These are phyloP conservation scores for Phytophthora syringae DNA, from an alignment of 352 stramenopile species.

Conservation along the genomic window DNA sequence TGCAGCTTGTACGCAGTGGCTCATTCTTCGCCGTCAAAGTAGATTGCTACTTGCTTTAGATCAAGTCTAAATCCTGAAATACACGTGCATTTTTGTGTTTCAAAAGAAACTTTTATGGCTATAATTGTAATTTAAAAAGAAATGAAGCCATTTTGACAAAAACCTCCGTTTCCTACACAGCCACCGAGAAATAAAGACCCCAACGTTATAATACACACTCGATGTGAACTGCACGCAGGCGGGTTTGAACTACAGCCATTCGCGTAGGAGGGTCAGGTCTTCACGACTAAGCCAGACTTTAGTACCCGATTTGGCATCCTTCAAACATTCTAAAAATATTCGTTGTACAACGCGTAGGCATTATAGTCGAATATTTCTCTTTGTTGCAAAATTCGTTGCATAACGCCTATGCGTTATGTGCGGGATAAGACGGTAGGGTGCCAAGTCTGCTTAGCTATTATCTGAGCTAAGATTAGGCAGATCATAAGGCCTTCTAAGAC, in stretches of 20 bases:
- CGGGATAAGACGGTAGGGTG: too few species aligned
- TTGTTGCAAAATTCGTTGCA: neutral
- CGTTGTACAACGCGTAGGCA: constrained; percentile 1
- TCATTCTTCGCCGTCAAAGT: too few species aligned
- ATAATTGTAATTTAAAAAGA: too few species aligned
- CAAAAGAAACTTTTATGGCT: too few species aligned
- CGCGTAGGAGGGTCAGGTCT: constrained; percentile 9
- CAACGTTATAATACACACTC: neutral
- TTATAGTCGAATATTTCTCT: constrained; percentile 5
- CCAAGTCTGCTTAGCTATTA: too few species aligned
- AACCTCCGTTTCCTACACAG: neutral
- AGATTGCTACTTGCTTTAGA: too few species aligned
- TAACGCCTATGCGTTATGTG: neutral
- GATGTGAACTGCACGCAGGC: constrained; percentile 6
- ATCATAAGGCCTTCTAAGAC: too few species aligned
- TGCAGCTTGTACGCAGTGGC: too few species aligned
- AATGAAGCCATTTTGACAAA: neutral
- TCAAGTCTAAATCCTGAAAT: too few species aligned
- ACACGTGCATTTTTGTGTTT: too few species aligned
- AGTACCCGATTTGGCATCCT: neutral
- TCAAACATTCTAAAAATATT: constrained; percentile 3
- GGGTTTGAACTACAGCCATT: constrained; percentile 1
- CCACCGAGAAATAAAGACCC: neutral
- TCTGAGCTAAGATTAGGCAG: too few species aligned
- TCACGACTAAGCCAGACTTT: constrained; percentile 2